These are phyloP conservation scores for Starmerella tilneyi DNA, from an alignment of 805 yeast species.

Conservation along the genomic window DNA sequence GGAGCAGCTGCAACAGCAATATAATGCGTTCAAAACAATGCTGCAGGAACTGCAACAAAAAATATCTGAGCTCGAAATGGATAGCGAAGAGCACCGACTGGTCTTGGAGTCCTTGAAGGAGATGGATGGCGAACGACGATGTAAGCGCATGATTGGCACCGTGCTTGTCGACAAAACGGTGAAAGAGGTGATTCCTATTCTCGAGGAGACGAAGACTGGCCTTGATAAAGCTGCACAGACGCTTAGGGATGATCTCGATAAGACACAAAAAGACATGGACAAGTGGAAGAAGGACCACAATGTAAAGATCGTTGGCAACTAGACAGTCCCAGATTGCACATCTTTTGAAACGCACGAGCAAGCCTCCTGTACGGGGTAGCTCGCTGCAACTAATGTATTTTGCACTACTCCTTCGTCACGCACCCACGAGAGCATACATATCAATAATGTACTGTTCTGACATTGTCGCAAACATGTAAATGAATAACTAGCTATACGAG, in stretches of 20 bases:
- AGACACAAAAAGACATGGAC: constrained; percentile 37
- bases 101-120: constrained; percentile 49
- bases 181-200: constrained; percentile 57
- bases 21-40: constrained; percentile 33
- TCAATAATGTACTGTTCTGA: too few relatives aligned
- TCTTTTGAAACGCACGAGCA: not conserved
- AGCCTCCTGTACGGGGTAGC: too few relatives aligned
- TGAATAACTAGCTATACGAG: too few relatives aligned
- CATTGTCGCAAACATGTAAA: too few relatives aligned
- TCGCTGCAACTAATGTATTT: too few relatives aligned
- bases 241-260: constrained; percentile 34
- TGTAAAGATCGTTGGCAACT: constrained; percentile 37
- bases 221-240: constrained; percentile 35
- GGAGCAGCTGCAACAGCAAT: constrained; percentile 32
- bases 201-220: constrained; percentile 48
- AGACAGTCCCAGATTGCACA: not conserved
- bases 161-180: constrained; percentile 77
- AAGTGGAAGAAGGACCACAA: constrained; percentile 44
- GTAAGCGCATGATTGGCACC: constrained; percentile 91
- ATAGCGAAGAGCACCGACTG: constrained; percentile 38
- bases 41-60: constrained; percentile 32
- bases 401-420: too few relatives aligned
- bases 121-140: constrained; percentile 53
- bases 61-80: constrained; percentile 35
- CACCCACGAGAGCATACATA: too few relatives aligned